Conservation (phyloP, 495 filamentous ascomycete species). For the Aspergillus leporis region DNA sequence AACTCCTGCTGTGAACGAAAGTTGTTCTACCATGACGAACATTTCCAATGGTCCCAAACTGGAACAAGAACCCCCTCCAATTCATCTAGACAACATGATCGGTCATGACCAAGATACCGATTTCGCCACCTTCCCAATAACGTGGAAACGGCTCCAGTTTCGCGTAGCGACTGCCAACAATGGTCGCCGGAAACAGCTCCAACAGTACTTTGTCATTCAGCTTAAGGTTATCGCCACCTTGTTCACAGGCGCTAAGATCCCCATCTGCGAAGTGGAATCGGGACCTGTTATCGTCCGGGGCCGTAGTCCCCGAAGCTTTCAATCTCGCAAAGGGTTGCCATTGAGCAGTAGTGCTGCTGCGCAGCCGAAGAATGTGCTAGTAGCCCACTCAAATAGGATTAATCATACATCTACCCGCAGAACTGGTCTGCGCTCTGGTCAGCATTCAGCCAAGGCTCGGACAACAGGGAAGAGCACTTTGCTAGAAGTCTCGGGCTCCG, state of each 20-base stretch:
- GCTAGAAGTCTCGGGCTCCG: slow-evolving; percentile 41
- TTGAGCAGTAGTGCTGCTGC: slow-evolving; percentile 68
- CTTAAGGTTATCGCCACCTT: slow-evolving; percentile 73
- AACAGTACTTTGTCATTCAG: slow-evolving; percentile 78
- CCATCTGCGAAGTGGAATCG: slow-evolving; percentile 70
- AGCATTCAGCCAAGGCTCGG: slow-evolving; percentile 56
- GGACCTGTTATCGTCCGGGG: slow-evolving; percentile 77
- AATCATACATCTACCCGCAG: slow-evolving; percentile 51
- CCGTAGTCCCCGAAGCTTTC: slow-evolving; percentile 79
- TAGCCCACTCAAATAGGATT: slow-evolving; percentile 33
- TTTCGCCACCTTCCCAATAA: slow-evolving; percentile 77
- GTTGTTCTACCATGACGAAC: slow-evolving; percentile 49
- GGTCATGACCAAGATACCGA: slow-evolving; percentile 78
- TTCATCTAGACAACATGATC: slow-evolving; percentile 71
- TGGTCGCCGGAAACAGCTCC: slow-evolving; percentile 73
- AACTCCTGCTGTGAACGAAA: slow-evolving; percentile 67
- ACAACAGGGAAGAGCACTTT: slow-evolving; percentile 45
- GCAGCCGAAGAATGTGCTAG: slow-evolving; percentile 55
- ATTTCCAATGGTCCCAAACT: slow-evolving; percentile 55
- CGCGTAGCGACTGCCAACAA: slow-evolving; percentile 88
- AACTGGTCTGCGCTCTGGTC: slow-evolving; percentile 41
- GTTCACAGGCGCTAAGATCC: slow-evolving; percentile 64
- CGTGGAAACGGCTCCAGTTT: slow-evolving; percentile 91
- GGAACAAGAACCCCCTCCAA: slow-evolving; percentile 65
- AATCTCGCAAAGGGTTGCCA: slow-evolving; percentile 75